Evolutionary conservation across 2,329 filamentous ascomycete species (phyloP).

Genomic region (Drechslerella dactyloides): DNA sequence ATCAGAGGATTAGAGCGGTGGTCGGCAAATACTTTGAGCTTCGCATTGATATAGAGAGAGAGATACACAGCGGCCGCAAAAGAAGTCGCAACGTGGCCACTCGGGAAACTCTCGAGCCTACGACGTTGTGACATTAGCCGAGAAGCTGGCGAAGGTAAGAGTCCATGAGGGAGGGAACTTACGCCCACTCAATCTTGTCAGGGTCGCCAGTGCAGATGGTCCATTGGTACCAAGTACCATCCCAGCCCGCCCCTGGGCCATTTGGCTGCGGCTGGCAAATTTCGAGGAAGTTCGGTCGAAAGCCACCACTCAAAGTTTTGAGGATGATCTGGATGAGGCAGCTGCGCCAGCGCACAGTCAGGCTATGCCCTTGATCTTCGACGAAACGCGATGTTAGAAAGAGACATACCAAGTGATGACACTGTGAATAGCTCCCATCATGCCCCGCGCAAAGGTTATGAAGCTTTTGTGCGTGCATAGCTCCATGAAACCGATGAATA

Average conservation of each 20-base stretch:
- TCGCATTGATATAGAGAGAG: slow-evolving; percentile 39
- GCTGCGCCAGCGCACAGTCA: slow-evolving; percentile 14
- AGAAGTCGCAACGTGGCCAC: slow-evolving; percentile 44
- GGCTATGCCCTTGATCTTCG: background rate
- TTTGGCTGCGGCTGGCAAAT: slow-evolving; percentile 29
- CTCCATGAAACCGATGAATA: slow-evolving; percentile 31
- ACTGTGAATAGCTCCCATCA: slow-evolving; percentile 32
- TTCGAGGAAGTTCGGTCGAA: slow-evolving; percentile 27
- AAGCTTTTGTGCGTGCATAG: slow-evolving; percentile 27
- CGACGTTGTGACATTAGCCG: background rate
- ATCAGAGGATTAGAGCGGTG: slow-evolving; percentile 33
- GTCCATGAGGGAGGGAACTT: background rate
- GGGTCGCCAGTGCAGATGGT: slow-evolving; percentile 39
- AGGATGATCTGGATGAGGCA: slow-evolving; percentile 40
- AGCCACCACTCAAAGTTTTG: slow-evolving; percentile 34
- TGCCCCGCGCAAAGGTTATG: slow-evolving; percentile 22
- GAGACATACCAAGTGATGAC: slow-evolving; percentile 40
- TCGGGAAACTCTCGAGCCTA: slow-evolving; percentile 44
- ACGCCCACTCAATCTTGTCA: slow-evolving; percentile 40
- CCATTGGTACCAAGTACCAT: slow-evolving; percentile 43
- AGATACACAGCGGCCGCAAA: slow-evolving; percentile 37
- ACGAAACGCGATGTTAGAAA: background rate
- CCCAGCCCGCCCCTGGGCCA: slow-evolving; percentile 20
- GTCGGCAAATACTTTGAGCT: slow-evolving; percentile 38
- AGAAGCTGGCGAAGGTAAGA: background rate